A percentile compares a stretch with the other conserved stretches of the same genome.
These are phyloP conservation scores for Apophysomyces sp. DNA, from an alignment of 371 early-diverging fungal genomes.

Conservation along the genomic window DNA sequence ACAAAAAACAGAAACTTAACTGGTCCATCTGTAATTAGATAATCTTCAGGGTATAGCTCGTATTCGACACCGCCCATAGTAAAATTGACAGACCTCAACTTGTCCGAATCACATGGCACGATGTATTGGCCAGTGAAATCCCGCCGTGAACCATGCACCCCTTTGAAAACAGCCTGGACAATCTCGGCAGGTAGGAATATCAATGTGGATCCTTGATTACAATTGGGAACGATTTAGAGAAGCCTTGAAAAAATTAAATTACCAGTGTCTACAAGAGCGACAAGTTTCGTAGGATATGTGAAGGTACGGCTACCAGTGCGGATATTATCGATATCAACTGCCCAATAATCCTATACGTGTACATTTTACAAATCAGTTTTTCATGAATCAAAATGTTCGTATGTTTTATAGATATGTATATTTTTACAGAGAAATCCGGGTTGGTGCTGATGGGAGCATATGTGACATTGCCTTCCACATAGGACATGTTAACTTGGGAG, in stretches of 20 bases:
- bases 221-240: neutral
- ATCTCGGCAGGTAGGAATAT: constrained; percentile 30
- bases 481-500: constrained; percentile 27
- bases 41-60: constrained; percentile 26
- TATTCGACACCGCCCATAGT: constrained; percentile 19
- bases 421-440: constrained; percentile 14
- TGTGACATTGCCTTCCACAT: constrained; percentile 22
- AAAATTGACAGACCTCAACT: constrained; percentile 25
- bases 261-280: constrained; percentile 42
- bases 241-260: too few relatives aligned
- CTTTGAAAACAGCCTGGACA: constrained; percentile 14
- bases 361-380: neutral
- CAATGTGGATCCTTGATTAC: constrained; percentile 30
- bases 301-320: constrained; percentile 15
- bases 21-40: constrained; percentile 27
- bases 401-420: neutral
- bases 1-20: too few relatives aligned
- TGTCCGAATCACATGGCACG: constrained; percentile 28
- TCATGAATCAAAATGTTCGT: neutral
- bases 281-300: constrained; percentile 2
- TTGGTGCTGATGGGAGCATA: constrained; percentile 27
- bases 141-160: constrained; percentile 11
- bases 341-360: constrained; percentile 41
- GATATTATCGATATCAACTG: constrained; percentile 32
- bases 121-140: constrained; percentile 30